Base-by-base conservation (phyloP, 2,329 filamentous ascomycete species). In the Aquanectria penicillioides region DNA sequence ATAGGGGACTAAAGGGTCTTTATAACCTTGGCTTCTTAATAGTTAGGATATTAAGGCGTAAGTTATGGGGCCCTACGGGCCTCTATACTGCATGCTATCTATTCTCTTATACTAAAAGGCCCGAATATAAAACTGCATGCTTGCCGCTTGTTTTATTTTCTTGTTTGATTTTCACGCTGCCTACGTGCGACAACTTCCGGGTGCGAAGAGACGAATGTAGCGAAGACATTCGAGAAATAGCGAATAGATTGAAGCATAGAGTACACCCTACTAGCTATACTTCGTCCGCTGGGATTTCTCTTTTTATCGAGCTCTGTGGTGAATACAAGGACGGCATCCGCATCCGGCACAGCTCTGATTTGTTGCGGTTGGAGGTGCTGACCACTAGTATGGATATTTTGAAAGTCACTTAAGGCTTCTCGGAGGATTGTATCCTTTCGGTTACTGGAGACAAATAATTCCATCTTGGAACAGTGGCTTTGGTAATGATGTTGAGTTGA, bases 191-290 rank as follows among this genome's bases (percentile, higher is more conserved):
- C 74, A 18, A 78, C 73, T 22, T 69, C 65, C 1, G 73, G 73
- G 50, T 77, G 61, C 0, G 76, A 73, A 1, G 74, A 76, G 22
- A 76, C 71, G 17, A 74, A 75, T 1, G 73, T 77, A n/a, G 75
- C 72, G 3, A 78, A 53, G 13, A 79, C 51, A 13, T 64, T 40
- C 6, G 73, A 74, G 46, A 80, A 80, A 2, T 72, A 66, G 15
- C 75, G 73, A 5, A 78, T 67, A 5, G 73, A 76, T 10, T 71
- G 62, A 11, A 81, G 65, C 11, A 80, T 60, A 0, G 69, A 59
- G 29, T 55, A 46, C 0, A 78, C 44, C 3, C 74, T 67, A 18
- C 68, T 74, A 4, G 69, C 71, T 10, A 77, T 41, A 8, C 67
- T 61, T 0, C 56, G 59, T 0, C 72, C 71, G 23, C 48, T 73